These are phyloP conservation scores for Myxozyma neglecta DNA, from an alignment of 805 yeast genomes.

Conservation along the genomic window DNA sequence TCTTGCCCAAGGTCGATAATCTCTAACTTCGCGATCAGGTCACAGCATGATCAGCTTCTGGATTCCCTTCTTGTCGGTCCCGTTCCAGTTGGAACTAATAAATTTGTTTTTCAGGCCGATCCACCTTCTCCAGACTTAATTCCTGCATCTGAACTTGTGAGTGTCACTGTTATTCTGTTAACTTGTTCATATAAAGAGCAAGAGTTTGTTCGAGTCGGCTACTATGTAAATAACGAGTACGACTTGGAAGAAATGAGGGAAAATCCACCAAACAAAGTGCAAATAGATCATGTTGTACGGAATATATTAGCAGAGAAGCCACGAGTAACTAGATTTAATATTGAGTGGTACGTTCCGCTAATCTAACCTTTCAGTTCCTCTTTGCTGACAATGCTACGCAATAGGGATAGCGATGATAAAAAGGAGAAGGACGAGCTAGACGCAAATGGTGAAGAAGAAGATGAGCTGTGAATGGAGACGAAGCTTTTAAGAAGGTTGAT, in stretches of 20 bases:
- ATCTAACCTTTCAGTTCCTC: neutral
- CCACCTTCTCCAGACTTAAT: conserved; percentile 95
- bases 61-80: conserved; percentile 98
- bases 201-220: conserved; percentile 96
- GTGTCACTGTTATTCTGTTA: conserved; percentile 89
- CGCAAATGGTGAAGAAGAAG: conserved; percentile 30
- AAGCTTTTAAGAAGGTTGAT: neutral
- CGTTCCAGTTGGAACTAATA: conserved; percentile 94
- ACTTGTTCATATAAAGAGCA: conserved; percentile 91
- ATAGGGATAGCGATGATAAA: conserved; percentile 21
- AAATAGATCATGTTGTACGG: conserved; percentile 61
- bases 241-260: conserved; percentile 90
- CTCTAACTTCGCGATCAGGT: conserved; percentile 27
- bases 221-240: conserved; percentile 95
- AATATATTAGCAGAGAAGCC: conserved; percentile 97
- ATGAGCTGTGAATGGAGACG: conserved; percentile 3
- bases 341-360: conserved; percentile 63
- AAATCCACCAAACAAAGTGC: conserved; percentile 32
- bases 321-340: conserved; percentile 92
- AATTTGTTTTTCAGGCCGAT: conserved; percentile 89
- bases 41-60: conserved; percentile 94
- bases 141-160: conserved; percentile 92
- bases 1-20: neutral
- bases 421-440: conserved; percentile 31
- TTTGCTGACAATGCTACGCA: neutral